Conservation (phyloP, 352 stramenopile species). For the Phytophthora macrochlamydospora region DNA sequence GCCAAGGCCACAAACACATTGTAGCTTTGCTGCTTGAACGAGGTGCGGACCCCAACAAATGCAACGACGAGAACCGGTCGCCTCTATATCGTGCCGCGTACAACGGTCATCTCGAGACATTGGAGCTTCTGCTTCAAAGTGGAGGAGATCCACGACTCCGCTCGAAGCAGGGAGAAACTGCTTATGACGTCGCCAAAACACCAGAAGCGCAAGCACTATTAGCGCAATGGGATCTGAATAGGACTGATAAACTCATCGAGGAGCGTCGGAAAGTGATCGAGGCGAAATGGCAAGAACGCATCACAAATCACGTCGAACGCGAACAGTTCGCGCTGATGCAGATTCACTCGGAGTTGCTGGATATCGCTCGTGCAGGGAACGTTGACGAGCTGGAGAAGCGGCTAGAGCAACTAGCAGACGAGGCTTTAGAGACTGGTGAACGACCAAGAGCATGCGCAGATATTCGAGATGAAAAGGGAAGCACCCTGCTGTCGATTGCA, state of each 20-base stretch:
- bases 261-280: conserved; percentile 71
- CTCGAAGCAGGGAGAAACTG: conserved; percentile 77
- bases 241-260: conserved; percentile 73
- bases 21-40: conserved; percentile 71
- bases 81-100: conserved; percentile 86
- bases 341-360: conserved; percentile 81
- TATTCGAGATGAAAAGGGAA: conserved; percentile 80
- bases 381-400: conserved; percentile 51
- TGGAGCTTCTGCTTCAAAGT: conserved; percentile 69
- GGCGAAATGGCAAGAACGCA: conserved; percentile 81
- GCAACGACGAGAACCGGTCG: conserved; percentile 85
- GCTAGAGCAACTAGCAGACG: conserved; percentile 76
- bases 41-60: conserved; percentile 86
- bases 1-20: conserved; percentile 79
- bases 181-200: conserved; percentile 89
- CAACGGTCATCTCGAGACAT: conserved; percentile 80
- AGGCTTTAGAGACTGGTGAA: conserved; percentile 63
- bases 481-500: conserved; percentile 76
- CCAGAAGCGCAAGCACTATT: conserved; percentile 64
- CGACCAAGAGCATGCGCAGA: conserved; percentile 70
- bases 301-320: conserved; percentile 85
- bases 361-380: conserved; percentile 51
- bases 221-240: conserved; percentile 69
- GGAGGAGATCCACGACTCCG: conserved; percentile 76
- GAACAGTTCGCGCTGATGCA: conserved; percentile 84